Percentiles rank a stretch among this genome's conserved stretches.
Evolutionary conservation across 768 basidiomycete genomes (phyloP).

Genomic region (Tricholoma sp.): DNA sequence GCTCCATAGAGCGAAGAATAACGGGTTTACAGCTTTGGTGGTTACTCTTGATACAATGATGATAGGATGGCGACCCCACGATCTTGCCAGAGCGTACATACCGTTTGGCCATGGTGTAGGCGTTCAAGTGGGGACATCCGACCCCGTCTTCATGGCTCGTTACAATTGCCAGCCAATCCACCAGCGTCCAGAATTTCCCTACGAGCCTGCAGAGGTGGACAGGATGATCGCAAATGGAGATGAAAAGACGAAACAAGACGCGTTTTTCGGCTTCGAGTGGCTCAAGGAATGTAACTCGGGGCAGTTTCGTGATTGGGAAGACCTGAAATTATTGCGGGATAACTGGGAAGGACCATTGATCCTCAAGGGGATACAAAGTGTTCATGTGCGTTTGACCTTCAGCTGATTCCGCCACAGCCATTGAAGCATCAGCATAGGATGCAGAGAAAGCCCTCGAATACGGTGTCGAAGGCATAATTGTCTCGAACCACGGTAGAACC

Average conservation of each 20-base stretch:
- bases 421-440: slow-evolving; percentile 33
- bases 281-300: slow-evolving; percentile 60
- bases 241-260: slow-evolving; percentile 29
- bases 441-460: slow-evolving; percentile 63
- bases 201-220: slow-evolving; percentile 46
- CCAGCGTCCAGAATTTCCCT: slow-evolving; percentile 49
- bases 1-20: slow-evolving; percentile 58
- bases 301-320: slow-evolving; percentile 61
- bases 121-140: slow-evolving; percentile 60
- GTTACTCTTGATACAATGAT: slow-evolving; percentile 73
- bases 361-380: slow-evolving; percentile 72
- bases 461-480: slow-evolving; percentile 67
- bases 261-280: slow-evolving; percentile 57
- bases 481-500: slow-evolving; percentile 72
- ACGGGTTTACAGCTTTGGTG: slow-evolving; percentile 66
- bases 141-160: slow-evolving; percentile 73
- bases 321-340: slow-evolving; percentile 59
- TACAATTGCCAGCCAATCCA: slow-evolving; percentile 42
- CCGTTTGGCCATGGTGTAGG: slow-evolving; percentile 67
- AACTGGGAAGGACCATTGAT: slow-evolving; percentile 77
- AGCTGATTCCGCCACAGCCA: neutral
- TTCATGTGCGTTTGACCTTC: slow-evolving; percentile 36
- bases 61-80: slow-evolving; percentile 75
- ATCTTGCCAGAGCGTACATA: slow-evolving; percentile 57
- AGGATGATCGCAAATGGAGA: slow-evolving; percentile 43